Percentiles rank a stretch among this genome's conserved stretches.
phyloP scores from a whole-genome alignment of 2,329 filamentous ascomycete genomes.

The Mycocentrospora acerina region DNA sequence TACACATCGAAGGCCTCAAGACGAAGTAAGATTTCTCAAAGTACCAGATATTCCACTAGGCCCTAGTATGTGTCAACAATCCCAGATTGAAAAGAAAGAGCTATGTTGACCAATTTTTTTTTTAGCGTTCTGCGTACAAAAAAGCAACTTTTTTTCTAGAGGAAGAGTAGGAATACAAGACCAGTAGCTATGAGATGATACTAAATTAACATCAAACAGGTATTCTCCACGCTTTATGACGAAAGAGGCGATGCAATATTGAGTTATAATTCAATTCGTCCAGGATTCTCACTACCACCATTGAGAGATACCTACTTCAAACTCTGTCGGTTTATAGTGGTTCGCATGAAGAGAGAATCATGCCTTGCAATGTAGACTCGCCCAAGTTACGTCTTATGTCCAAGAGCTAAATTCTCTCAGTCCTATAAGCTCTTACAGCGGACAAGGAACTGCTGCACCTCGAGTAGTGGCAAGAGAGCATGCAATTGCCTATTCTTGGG shows the following conservation, averaged over 20 bases:
- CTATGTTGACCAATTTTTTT: too few species aligned
- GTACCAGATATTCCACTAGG: too few species aligned
- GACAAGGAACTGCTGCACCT: conserved; percentile 34
- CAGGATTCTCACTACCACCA: neutral
- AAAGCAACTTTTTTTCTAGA: too few species aligned
- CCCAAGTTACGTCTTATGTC: neutral
- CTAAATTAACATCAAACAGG: neutral
- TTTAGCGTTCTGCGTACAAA: too few species aligned
- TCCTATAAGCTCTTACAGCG: conserved; percentile 42
- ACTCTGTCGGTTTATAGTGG: conserved; percentile 15
- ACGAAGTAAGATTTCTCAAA: too few species aligned
- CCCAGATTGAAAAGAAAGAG: too few species aligned
- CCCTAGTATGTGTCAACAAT: too few species aligned
- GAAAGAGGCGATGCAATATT: conserved; percentile 1
- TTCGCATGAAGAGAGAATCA: conserved; percentile 9
- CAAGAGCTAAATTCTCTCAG: conserved; percentile 20
- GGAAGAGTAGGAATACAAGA: too few species aligned
- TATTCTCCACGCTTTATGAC: conserved; percentile 9
- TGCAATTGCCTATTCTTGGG: conserved; percentile 36
- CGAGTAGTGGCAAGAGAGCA: conserved; percentile 39
- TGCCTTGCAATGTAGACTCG: conserved; percentile 13
- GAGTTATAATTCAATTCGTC: neutral
- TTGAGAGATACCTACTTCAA: conserved; percentile 6
- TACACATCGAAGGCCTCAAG: too few species aligned
- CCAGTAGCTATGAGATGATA: too few species aligned